Evolutionary conservation across 495 filamentous ascomycete species (phyloP), one percentile per base, ranked within the genome.

Genomic region (Friedmanniomyces simplex): DNA sequence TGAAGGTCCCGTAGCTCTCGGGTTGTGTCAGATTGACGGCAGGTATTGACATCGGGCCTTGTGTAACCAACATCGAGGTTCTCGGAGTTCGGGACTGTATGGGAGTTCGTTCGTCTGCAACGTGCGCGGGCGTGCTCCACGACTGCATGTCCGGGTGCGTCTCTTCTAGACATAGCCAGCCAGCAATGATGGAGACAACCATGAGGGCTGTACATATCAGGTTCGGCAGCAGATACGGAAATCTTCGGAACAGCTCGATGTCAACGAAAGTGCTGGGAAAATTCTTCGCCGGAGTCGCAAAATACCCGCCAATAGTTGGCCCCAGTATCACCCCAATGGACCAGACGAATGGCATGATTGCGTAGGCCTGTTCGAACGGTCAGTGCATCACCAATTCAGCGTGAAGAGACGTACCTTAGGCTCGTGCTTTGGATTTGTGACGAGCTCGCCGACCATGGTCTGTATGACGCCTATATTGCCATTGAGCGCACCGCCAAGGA

Each of bases 321-420:
- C 88, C 88, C 55, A 91, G 79, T 55, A 91, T 91, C 20, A 87
- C 90, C 34, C 87, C 88, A 57, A 94, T 83, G 26, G 80, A 84
- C 88, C 88, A 94, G 30, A 91, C 84, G 68, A 91, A 91, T 13
- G 88, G 88, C 87, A 91, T 85, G 30, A 93, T 78, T 7, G 88
- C 83, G 68, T 86, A 93, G 22, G 87, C 88, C 62, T 55, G 87
- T 86, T 89, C 59, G 57, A 56, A 52, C 1, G 20, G 36, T 54
- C 26, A 52, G 20, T 4, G 22, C 41, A 57, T 2, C 26, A 8
- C 56, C 0, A 42, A 14, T n/a, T 26, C 6, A 24, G n/a, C 21
- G 18, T 53, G 14, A 52, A 50, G 5, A 8, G 25, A 3, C 30
- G 49, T 16, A 54, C 13, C 85, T 73, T 76, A 88, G 85, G 88